phyloP scores from a whole-genome alignment of 169 alveolate species.

The Condylostoma magnum region DNA sequence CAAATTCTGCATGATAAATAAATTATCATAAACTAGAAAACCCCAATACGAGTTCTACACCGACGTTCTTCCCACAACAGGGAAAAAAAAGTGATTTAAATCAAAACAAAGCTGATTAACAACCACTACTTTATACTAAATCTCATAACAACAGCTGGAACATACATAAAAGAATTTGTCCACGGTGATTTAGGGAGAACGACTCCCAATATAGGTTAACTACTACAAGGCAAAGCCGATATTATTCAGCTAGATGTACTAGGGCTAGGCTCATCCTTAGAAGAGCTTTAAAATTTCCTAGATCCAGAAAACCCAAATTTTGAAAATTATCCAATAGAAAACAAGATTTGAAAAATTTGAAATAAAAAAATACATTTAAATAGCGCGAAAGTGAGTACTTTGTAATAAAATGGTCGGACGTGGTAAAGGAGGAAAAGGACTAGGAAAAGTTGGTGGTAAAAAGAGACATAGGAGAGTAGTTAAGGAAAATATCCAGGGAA shows the following conservation, averaged over 20 bases:
- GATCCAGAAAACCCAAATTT: constrained; percentile 70
- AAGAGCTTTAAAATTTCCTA: constrained; percentile 7
- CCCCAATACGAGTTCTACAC: constrained; percentile 90
- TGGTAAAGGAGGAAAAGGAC: constrained; percentile 99
- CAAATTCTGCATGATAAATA: constrained; percentile 40
- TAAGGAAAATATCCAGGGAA: constrained; percentile 98
- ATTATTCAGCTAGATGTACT: constrained; percentile 66
- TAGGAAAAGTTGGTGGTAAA: constrained; percentile 99
- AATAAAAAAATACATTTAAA: constrained; percentile 94
- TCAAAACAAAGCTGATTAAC: constrained; percentile 67
- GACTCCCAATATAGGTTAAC: constrained; percentile 74
- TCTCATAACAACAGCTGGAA: constrained; percentile 85
- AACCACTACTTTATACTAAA: constrained; percentile 78
- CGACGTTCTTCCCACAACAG: constrained; percentile 79
- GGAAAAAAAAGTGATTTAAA: constrained; percentile 61
- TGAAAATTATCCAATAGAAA: constrained; percentile 98
- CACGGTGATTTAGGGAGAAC: constrained; percentile 91
- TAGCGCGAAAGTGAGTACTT: no score
- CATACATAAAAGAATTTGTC: constrained; percentile 89
- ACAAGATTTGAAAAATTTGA: constrained; percentile 98
- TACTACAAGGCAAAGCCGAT: constrained; percentile 66
- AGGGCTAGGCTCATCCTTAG: constrained; percentile 30
- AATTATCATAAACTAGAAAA: constrained; percentile 67
- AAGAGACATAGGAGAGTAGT: constrained; percentile 91
- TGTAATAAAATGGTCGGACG: constrained; percentile 93